Evolutionary conservation across 192 early-diverging fungal species (phyloP).

Genomic region (Linnemannia hyalina): DNA sequence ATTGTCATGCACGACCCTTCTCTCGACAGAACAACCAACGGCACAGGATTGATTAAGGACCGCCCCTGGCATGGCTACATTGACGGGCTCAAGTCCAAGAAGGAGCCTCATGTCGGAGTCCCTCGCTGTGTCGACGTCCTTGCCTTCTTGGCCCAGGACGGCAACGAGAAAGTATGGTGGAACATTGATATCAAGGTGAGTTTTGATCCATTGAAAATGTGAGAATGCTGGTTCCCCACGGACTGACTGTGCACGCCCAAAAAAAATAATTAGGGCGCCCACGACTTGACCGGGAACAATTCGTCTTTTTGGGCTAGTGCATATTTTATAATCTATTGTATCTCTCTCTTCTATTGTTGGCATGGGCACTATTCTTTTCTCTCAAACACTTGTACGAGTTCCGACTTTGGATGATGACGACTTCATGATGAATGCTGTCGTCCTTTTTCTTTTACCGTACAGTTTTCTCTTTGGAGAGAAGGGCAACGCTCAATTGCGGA

Average conservation of each 20-base stretch:
- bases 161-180: constrained; percentile 62
- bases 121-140: constrained; percentile 64
- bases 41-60: constrained; percentile 56
- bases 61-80: constrained; percentile 63
- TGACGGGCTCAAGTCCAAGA: constrained; percentile 62
- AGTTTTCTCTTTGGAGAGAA: neutral
- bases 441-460: neutral
- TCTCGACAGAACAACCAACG: constrained; percentile 65
- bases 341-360: neutral
- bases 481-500: neutral
- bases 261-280: neutral
- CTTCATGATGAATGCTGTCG: neutral
- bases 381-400: neutral
- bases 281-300: neutral
- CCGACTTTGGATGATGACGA: neutral
- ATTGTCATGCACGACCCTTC: constrained; percentile 68
- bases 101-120: constrained; percentile 58
- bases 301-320: neutral
- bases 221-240: too few relatives aligned
- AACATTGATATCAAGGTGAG: constrained; percentile 70
- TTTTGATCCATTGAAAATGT: neutral
- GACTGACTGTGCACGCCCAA: too few relatives aligned
- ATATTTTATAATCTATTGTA: neutral
- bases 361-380: neutral
- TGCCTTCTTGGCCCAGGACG: constrained; percentile 58